phyloP scores from a whole-genome alignment of 2,329 filamentous ascomycete species.

The Huntiella moniliformis region DNA sequence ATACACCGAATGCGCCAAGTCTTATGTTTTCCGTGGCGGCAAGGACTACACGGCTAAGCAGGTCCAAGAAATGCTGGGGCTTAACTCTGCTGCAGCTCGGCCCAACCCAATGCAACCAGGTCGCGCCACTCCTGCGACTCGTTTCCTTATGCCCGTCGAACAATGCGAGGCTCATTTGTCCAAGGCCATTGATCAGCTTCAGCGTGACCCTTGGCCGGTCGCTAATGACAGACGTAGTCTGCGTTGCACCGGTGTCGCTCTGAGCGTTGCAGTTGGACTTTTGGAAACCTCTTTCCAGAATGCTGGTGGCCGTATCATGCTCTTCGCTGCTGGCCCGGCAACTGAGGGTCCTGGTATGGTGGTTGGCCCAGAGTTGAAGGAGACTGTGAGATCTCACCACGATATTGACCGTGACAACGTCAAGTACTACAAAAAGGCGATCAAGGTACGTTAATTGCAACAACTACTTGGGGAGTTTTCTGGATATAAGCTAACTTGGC shows the following conservation, averaged over 20 bases:
- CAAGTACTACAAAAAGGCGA: slow-evolving; percentile 98
- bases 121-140: slow-evolving; percentile 58
- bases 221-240: slow-evolving; percentile 79
- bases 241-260: slow-evolving; percentile 86
- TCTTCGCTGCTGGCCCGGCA: slow-evolving; percentile 85
- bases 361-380: slow-evolving; percentile 83
- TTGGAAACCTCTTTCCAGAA: slow-evolving; percentile 94
- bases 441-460: slow-evolving; percentile 45
- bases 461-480: slow-evolving; percentile 5
- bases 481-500: slow-evolving; percentile 14
- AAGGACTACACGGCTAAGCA: slow-evolving; percentile 98
- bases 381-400: slow-evolving; percentile 94
- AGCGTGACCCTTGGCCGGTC: slow-evolving; percentile 95
- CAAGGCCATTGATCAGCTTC: slow-evolving; percentile 83
- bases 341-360: slow-evolving; percentile 96
- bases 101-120: slow-evolving; percentile 55
- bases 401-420: slow-evolving; percentile 98
- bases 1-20: slow-evolving; percentile 95
- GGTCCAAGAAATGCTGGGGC: slow-evolving; percentile 96
- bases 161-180: slow-evolving; percentile 96
- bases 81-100: slow-evolving; percentile 52
- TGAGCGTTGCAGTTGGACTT: slow-evolving; percentile 82
- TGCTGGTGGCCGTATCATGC: slow-evolving; percentile 85
- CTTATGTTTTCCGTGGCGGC: slow-evolving; percentile 91
- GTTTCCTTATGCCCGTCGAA: slow-evolving; percentile 84